Conservation (phyloP, 176 grass and related monocot genomes). For the Oryza coarctata region DNA sequence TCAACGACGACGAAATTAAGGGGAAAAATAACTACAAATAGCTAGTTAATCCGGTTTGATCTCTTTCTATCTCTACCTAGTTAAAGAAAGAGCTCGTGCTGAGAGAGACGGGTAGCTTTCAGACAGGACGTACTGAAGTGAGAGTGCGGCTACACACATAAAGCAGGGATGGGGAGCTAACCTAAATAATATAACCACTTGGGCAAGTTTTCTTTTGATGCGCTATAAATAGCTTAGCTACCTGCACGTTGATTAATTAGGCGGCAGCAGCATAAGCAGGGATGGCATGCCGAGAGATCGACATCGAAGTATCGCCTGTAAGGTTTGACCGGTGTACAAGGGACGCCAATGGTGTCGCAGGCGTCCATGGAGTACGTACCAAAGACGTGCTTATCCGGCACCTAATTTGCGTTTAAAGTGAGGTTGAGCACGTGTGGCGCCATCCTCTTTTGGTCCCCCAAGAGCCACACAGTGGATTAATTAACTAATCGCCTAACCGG, state of each 20-base stretch:
- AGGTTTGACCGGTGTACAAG: slow-evolving; percentile 29
- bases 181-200: slow-evolving; percentile 33
- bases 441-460: neutral
- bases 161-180: neutral
- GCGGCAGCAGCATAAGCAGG: neutral
- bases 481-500: neutral
- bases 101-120: neutral
- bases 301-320: neutral
- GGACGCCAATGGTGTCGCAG: slow-evolving; percentile 17
- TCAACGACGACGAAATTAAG: neutral
- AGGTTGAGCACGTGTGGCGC: neutral
- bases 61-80: neutral
- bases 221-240: neutral
- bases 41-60: neutral
- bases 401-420: neutral
- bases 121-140: neutral
- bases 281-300: neutral
- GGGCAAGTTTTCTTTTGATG: slow-evolving; percentile 48
- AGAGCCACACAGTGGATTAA: slow-evolving; percentile 26
- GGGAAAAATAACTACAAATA: neutral
- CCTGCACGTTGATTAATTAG: slow-evolving; percentile 4
- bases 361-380: neutral
- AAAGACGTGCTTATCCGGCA: neutral
- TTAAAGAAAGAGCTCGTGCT: slow-evolving; percentile 3
- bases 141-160: neutral